Evolutionary conservation across 2,329 filamentous ascomycete species (phyloP), one percentile per base, ranked within the genome.

Genomic region (Cladosporium velox): DNA sequence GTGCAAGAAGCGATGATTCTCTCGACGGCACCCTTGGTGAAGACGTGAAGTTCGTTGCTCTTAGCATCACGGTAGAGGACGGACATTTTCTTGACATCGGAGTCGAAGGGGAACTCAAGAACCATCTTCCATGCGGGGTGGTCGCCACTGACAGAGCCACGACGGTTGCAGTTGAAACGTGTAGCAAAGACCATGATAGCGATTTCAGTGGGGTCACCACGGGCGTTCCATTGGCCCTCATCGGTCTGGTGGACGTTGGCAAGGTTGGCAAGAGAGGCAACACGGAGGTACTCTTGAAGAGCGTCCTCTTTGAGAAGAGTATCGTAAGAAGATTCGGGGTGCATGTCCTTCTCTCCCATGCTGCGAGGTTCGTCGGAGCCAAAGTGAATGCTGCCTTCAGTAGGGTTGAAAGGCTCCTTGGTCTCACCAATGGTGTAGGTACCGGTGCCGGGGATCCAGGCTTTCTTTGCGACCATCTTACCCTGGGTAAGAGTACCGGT

Each of bases 41-140:
- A 88, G 57, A 87, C 79, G 76, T 77, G 82, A 65, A 72, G 70
- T 63, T 76, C 70, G 35, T 75, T 69, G 35, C 64, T 73, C 73
- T 89, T 88, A 58, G 90, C 86, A 44, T 91, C 88, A 28, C 71
- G 70, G 75, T 89, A 90, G 63, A 91, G 87, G 44, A 91, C 88
- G 0, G 88, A 90, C 90, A 92, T 92, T 72, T 88, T 90, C 80
- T 92, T 92, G 69, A 91, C 85, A 66, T 86, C 86, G 0, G 89
- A 91, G 73, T 92, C 90, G 69, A 92, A 92, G 0, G 89, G 90
- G 66, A 90, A 91, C 71, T 92, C 90, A 1, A 87, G 86, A 28
- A 88, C 78, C 70, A 89, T 82, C 24, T 78, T 80, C 86, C 86
- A 89, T 32, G 80, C 72, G 0, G 84, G 79, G 4, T 78, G 78